Evolutionary conservation across 1,284 basidiomycete species (phyloP).

Genomic region (Porogramme epimiltina): DNA sequence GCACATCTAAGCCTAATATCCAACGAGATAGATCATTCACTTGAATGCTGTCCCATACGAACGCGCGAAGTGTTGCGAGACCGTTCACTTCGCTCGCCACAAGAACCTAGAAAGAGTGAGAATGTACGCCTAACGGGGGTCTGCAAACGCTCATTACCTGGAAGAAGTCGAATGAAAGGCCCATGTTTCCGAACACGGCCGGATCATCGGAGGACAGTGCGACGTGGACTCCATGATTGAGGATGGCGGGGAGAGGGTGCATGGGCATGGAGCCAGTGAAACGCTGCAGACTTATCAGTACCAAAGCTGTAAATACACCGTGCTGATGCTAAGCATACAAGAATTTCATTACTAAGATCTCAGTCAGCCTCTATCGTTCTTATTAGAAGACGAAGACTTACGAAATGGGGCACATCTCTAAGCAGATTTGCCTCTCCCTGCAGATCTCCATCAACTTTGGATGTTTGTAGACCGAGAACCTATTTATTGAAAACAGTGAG

Average conservation of each 20-base stretch:
- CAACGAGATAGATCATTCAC: conserved; percentile 34
- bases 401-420: conserved; percentile 78
- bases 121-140: not conserved
- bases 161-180: conserved; percentile 72
- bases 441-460: conserved; percentile 70
- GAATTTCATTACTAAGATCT: conserved; percentile 59
- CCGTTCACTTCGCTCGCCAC: conserved; percentile 67
- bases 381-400: conserved; percentile 40
- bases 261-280: conserved; percentile 75
- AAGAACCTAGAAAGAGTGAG: conserved; percentile 46
- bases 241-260: conserved; percentile 66
- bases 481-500: conserved; percentile 25
- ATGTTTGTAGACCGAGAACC: conserved; percentile 74
- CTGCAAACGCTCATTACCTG: conserved; percentile 42
- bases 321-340: conserved; percentile 41
- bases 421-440: conserved; percentile 59
- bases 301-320: not conserved
- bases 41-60: conserved; percentile 67
- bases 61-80: conserved; percentile 55
- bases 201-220: conserved; percentile 76
- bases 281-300: conserved; percentile 41
- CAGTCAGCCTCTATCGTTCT: no score
- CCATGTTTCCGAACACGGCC: conserved; percentile 76
- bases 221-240: conserved; percentile 72
- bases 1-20: conserved; percentile 3